Base-by-base conservation (phyloP, 345 rosid species). In the Excoecaria agallocha region DNA sequence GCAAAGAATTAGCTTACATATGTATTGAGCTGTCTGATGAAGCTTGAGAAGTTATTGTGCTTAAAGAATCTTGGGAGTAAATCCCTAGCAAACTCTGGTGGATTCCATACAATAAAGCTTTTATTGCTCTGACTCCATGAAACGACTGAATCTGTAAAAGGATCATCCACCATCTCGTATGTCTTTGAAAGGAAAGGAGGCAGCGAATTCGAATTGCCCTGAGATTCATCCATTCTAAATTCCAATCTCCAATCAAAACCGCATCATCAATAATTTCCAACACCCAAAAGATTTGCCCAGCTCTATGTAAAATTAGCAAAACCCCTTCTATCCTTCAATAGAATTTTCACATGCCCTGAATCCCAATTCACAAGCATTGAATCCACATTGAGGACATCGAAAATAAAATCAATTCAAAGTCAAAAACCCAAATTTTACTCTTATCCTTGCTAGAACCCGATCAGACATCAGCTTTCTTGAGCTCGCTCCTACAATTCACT, bases 1-100 rank as follows among this genome's bases (percentile, higher is more conserved):
- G 64, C 3, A 80, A 67, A 45, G 17, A 22, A 72, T 50, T 58
- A 69, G 55, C 90, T 87, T 85, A 92, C 97, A 83, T 92, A 92
- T 78, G 97, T 93, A 65, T 96, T 96, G 51, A 96, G 98, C 87
- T 96, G 99, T 48, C 98, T 90, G 83, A 93, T 90, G 81, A 95
- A 95, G 80, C 99, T 95, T 0, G 99, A 91, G 82, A 93, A 95
- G 66, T 95, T 93, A 78, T 80, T 93, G 76, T 93, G 99, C 79
- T 95, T 93, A 66, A 96, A 96, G 85, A 85, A 96, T 73, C 66
- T 93, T 0, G 99, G 99, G 78, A 96, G 90, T 81, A 96, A 84
- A 58, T 79, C 92, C 75, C 85, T 79, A 0, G 97, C 82, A 66
- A 96, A 91, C 70, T 91, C 97, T 0, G 85, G 89, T 0, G 93